Evolutionary conservation across 768 basidiomycete genomes (phyloP).

Genomic region (Symmetrospora coprosmae): DNA sequence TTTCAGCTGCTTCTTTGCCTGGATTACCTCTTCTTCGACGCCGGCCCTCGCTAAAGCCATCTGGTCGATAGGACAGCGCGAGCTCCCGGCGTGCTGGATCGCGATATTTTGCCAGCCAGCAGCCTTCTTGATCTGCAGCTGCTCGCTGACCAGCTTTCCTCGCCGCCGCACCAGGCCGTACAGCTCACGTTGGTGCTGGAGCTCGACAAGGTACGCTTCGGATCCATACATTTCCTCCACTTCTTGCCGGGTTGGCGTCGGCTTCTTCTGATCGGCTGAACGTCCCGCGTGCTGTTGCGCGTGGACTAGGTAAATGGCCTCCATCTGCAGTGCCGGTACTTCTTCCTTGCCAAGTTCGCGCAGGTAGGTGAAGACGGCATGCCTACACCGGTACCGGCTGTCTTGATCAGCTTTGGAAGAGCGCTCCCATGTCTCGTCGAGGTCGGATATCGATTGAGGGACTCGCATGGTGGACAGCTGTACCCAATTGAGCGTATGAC

Average conservation of each 20-base stretch:
- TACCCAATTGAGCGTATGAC: neutral
- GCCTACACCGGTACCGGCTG: too few relatives aligned
- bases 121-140: neutral
- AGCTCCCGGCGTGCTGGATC: neutral
- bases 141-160: neutral
- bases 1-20: neutral
- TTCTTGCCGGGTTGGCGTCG: too few relatives aligned
- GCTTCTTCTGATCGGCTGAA: too few relatives aligned
- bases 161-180: neutral
- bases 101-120: neutral
- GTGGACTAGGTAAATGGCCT: too few relatives aligned
- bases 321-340: too few relatives aligned
- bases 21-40: conserved; percentile 2
- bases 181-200: neutral
- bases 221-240: neutral
- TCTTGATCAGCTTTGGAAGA: too few relatives aligned
- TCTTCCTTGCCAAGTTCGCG: too few relatives aligned
- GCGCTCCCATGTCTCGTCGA: too few relatives aligned
- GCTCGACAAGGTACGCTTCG: neutral
- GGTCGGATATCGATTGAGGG: too few relatives aligned
- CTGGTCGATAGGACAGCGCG: neutral
- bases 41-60: neutral
- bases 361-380: too few relatives aligned
- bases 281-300: too few relatives aligned
- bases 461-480: too few relatives aligned